Evolutionary conservation across 2,329 filamentous ascomycete species (phyloP).

Genomic region (Botryotinia narcissicola): DNA sequence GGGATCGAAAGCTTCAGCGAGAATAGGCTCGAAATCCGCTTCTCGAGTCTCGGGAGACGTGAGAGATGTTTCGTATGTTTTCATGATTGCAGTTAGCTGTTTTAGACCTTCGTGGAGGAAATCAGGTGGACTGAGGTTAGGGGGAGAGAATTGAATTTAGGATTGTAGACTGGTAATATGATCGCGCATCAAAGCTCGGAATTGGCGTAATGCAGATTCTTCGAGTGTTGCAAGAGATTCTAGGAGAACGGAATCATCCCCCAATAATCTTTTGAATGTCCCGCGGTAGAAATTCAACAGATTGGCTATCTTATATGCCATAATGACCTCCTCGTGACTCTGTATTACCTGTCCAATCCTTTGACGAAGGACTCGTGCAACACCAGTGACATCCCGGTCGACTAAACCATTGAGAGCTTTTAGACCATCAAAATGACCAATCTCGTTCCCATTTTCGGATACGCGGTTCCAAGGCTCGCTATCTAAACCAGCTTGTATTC

Average conservation of each 20-base stretch:
- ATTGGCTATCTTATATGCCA: slow-evolving; percentile 87
- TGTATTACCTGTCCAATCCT: slow-evolving; percentile 89
- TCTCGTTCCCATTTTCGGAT: slow-evolving; percentile 54
- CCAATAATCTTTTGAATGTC: slow-evolving; percentile 80
- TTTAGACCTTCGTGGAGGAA: slow-evolving; percentile 81
- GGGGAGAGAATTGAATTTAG: slow-evolving; percentile 66
- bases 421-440: slow-evolving; percentile 69
- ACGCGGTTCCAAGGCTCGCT: slow-evolving; percentile 79
- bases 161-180: slow-evolving; percentile 72
- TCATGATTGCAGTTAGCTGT: slow-evolving; percentile 74
- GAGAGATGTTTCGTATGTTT: slow-evolving; percentile 81
- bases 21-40: slow-evolving; percentile 69
- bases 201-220: slow-evolving; percentile 75
- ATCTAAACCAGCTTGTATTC: slow-evolving; percentile 74
- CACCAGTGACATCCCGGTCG: slow-evolving; percentile 78
- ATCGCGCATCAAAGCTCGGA: slow-evolving; percentile 77
- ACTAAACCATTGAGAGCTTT: slow-evolving; percentile 83
- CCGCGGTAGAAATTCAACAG: slow-evolving; percentile 83
- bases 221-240: slow-evolving; percentile 68
- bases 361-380: slow-evolving; percentile 80
- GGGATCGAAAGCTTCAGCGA: slow-evolving; percentile 79
- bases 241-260: slow-evolving; percentile 64
- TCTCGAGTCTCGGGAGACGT: slow-evolving; percentile 57
- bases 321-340: slow-evolving; percentile 83
- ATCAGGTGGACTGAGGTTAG: slow-evolving; percentile 73